Base-by-base conservation (phyloP, 2,329 filamentous ascomycete species). In the Madurella fahalii region DNA sequence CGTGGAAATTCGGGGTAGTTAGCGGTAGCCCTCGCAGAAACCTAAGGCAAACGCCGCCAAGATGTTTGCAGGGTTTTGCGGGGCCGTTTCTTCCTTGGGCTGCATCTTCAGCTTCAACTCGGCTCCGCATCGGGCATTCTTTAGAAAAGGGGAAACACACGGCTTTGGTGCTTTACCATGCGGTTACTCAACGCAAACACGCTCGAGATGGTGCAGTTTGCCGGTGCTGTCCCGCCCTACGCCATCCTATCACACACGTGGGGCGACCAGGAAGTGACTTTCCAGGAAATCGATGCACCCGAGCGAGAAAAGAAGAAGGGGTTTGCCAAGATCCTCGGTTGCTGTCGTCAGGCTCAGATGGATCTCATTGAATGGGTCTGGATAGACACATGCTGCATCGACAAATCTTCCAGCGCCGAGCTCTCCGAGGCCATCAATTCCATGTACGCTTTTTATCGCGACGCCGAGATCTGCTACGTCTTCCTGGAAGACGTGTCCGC, bases 381-480 rank as follows among this genome's bases (percentile, higher is more conserved):
- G 52, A 18, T 54, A 2, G 52, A 54, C 20, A 54, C 52, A 1
- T 54, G 52, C 15, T 54, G 52, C 15, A 54, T 54, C 17, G 47
- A 54, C 30, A 54, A 54, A 15, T 25, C 47, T 2, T 41, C 34
- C 1, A 50, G 47, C 9, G 40, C 52, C 16, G 52, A 54, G 25
- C 47, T 51, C 4, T 43, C 47, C 12, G 47, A 49, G 15, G 47
- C 47, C 2, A 49, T 49, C 39, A 49, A 49, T 25, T 43, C 32
- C 1, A 50, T 46, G 47, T 50, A 41, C 34, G 47, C 13, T 4
- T 54, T 47, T 47, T 54, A 54, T 7, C 16, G 18, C 11, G 25
- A 50, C 9, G 18, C 52, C 9, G 9, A n/a, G 25, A 15, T 50
- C 8, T 54, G 52, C 43, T 54, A 50, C 20, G 52, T 25, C 9